Base-by-base conservation (phyloP, 225 moss, liverwort and hornwort genomes). In the Physcomitrium patens region DNA sequence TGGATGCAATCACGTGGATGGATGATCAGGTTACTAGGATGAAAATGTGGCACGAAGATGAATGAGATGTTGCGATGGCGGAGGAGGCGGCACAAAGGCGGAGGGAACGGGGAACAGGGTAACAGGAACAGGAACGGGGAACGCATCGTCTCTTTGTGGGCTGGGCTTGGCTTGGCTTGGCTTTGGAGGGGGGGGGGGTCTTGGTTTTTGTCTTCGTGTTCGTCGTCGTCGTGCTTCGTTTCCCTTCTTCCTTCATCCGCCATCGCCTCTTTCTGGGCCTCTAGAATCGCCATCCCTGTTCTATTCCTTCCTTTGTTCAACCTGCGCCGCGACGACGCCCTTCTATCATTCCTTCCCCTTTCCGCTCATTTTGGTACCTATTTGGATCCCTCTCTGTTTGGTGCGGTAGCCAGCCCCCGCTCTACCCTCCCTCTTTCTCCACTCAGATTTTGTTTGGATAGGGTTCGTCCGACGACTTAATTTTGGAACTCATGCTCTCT, bases 371-470 rank as follows among this genome's bases (percentile, higher is more conserved):
- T 31, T 7, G 76, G 83, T 76, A 69, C 0, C 13, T 8, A 27
- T 23, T 18, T 7, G 8, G 47, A 31, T 54, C 10, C 17, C 14
- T 76, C 48, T 15, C 12, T 64, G 49, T 12, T 41, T 60, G 12
- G 1, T 17, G 0, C 19, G n/a, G n/a, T n/a, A n/a, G n/a, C n/a
- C n/a, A 1, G 31, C 0, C 4, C 16, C 31, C 58, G 62, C 54
- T n/a, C n/a, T n/a, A n/a, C n/a, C n/a, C n/a, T 16, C 45, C 27
- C 31, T 37, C 14, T 24, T 73, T 58, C 65, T 9, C 20, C 46
- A n/a, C 47, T 18, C 47, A 51, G 73, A 70, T 75, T 13, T 17
- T 23, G 44, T 15, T 3, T 22, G 37, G 65, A 53, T 78, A 82
- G 78, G 82, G 78, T 75, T 65, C 27, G 23, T 53, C 37, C 11